Conservation (phyloP, 306 rosid species). For the Lathyrus aphaca region DNA sequence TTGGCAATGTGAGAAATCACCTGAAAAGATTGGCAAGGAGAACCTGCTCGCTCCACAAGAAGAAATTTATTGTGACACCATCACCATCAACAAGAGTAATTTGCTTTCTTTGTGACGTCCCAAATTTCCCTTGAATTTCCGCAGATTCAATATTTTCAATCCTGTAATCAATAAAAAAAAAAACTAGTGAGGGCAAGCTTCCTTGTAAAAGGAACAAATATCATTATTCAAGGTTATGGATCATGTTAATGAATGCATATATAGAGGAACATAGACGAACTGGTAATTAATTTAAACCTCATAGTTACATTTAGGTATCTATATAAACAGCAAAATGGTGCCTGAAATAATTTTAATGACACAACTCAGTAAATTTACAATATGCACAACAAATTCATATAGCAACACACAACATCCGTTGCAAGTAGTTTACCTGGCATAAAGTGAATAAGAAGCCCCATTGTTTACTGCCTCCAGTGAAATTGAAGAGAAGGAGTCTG, state of each 20-base stretch:
- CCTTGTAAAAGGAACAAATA: conserved; percentile 6
- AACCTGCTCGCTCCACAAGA: conserved; percentile 90
- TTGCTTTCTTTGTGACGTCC: conserved; percentile 57
- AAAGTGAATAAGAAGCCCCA: conserved; percentile 71
- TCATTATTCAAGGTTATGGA: conserved; percentile 21
- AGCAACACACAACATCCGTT: conserved; percentile 1
- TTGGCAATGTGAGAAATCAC: conserved; percentile 48
- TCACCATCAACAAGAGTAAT: conserved; percentile 79
- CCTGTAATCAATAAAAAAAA: conserved; percentile 49
- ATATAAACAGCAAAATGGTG: conserved; percentile 8
- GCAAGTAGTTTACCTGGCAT: conserved; percentile 61
- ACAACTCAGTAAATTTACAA: conserved; percentile 5
- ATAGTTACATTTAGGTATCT: conserved; percentile 17
- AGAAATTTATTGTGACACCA: conserved; percentile 59
- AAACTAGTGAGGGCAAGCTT: conserved; percentile 26
- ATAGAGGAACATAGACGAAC: conserved; percentile 2
- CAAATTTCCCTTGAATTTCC: conserved; percentile 61
- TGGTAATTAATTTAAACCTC: conserved; percentile 23
- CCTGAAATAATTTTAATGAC: conserved; percentile 11
- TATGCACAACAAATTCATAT: conserved; percentile 13
- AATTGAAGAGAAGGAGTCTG: conserved; percentile 82
- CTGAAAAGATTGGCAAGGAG: conserved; percentile 81
- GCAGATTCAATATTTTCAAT: conserved; percentile 70
- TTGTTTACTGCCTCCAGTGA: conserved; percentile 58
- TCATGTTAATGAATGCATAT: conserved; percentile 19